phyloP scores from a whole-genome alignment of 257 asterid species.

The Thymus quinquecostatus region DNA sequence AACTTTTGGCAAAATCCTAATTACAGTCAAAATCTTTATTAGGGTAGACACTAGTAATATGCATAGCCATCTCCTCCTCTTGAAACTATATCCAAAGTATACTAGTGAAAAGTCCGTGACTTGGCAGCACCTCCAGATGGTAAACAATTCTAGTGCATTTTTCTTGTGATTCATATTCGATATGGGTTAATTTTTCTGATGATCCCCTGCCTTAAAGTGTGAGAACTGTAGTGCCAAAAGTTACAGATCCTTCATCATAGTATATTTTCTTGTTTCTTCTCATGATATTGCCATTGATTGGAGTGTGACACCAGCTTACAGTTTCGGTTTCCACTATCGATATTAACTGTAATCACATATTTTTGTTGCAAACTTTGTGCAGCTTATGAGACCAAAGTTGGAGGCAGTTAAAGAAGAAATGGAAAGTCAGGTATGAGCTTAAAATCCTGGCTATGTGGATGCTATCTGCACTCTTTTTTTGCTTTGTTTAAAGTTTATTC shows the following conservation, averaged over 20 bases:
- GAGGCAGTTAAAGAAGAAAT: slow-evolving; percentile 82
- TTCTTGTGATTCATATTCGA: too few species aligned
- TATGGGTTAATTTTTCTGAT: too few species aligned
- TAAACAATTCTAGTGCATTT: too few species aligned
- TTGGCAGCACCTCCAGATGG: too few species aligned
- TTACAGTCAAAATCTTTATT: too few species aligned
- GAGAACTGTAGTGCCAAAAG: slow-evolving; percentile 4
- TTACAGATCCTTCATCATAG: background rate
- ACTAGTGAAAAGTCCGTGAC: too few species aligned
- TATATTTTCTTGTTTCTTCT: slow-evolving; percentile 10
- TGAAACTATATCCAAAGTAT: too few species aligned
- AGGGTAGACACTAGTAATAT: too few species aligned
- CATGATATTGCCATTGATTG: slow-evolving; percentile 12
- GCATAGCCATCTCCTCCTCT: too few species aligned
- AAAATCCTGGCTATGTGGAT: slow-evolving; percentile 10
- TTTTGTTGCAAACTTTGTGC: slow-evolving; percentile 43
- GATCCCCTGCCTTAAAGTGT: background rate
- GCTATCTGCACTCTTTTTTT: background rate
- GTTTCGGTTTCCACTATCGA: slow-evolving; percentile 14
- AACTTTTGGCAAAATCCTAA: too few species aligned
- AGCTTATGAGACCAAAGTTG: slow-evolving; percentile 75
- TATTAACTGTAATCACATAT: slow-evolving; percentile 22
- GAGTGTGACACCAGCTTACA: slow-evolving; percentile 5
- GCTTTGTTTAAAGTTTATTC: slow-evolving; percentile 19
- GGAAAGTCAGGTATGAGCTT: slow-evolving; percentile 60